Evolutionary conservation across 2,329 filamentous ascomycete species (phyloP).

Genomic region (Lasiodiplodia hormozganensis): DNA sequence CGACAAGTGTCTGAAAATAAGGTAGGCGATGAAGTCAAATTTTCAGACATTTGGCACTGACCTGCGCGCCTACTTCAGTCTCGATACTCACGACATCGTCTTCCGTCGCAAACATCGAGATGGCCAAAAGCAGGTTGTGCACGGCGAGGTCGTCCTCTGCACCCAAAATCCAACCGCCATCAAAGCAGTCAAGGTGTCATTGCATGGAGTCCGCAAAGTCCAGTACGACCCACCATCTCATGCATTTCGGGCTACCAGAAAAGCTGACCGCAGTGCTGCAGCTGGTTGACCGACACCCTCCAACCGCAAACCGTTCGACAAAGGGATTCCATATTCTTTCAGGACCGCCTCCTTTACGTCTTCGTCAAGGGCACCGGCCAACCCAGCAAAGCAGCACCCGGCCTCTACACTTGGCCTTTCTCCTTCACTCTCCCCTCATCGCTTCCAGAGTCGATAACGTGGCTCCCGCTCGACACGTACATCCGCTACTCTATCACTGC

Average conservation of each 20-base stretch:
- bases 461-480: neutral
- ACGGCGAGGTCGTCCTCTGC: neutral
- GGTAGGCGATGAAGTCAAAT: neutral
- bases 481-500: neutral
- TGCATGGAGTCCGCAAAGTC: neutral
- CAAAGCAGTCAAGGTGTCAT: neutral
- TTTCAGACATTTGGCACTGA: neutral
- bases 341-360: neutral
- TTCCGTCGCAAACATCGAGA: neutral
- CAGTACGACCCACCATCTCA: neutral
- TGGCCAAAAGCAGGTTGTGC: neutral
- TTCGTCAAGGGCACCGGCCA: neutral
- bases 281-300: neutral
- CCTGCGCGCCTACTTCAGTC: neutral
- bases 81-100: neutral
- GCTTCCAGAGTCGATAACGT: neutral
- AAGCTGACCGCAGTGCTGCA: neutral
- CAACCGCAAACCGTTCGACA: neutral
- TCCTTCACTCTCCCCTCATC: neutral
- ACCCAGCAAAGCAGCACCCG: neutral
- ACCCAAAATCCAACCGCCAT: neutral
- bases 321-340: neutral
- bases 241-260: neutral
- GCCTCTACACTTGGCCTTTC: neutral
- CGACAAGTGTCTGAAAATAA: neutral